A percentile compares a stretch with the other conserved stretches of the same genome.
phyloP scores from a whole-genome alignment of 208 protist genomes.

The Leptomonas pyrrhocoris region DNA sequence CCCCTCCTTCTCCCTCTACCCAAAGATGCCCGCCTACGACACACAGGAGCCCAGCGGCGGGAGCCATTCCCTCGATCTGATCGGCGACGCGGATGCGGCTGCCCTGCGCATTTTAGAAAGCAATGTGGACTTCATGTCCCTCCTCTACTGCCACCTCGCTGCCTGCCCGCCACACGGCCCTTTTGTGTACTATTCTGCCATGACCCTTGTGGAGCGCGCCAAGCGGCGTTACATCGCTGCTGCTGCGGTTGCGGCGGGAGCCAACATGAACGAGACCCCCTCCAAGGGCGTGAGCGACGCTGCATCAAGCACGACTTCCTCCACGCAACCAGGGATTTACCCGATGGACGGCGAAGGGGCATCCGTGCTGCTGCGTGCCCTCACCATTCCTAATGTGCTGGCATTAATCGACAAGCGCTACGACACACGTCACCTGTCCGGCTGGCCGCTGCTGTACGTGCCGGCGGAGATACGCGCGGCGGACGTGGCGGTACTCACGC shows the following conservation, averaged over 20 bases:
- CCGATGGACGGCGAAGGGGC: slow-evolving; percentile 15
- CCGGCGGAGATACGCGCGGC: slow-evolving; percentile 62
- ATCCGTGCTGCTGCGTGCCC: slow-evolving; percentile 23
- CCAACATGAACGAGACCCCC: background rate
- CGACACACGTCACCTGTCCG: slow-evolving; percentile 62
- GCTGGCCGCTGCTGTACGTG: slow-evolving; percentile 80
- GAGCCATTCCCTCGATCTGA: background rate
- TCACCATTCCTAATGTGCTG: slow-evolving; percentile 58
- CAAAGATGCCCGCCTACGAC: slow-evolving; percentile 5
- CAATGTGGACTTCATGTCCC: slow-evolving; percentile 68
- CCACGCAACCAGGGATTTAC: slow-evolving; percentile 2
- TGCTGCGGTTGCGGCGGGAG: background rate
- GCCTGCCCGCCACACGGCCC: slow-evolving; percentile 72
- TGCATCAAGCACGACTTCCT: background rate
- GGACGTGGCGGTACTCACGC: slow-evolving; percentile 57
- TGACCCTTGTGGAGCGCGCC: slow-evolving; percentile 73
- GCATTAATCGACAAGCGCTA: slow-evolving; percentile 67
- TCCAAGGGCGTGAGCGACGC: background rate
- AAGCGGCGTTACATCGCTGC: slow-evolving; percentile 22
- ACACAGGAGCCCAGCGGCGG: background rate
- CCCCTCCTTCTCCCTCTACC: slow-evolving; percentile 2
- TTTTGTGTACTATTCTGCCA: slow-evolving; percentile 68
- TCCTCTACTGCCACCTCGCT: slow-evolving; percentile 75
- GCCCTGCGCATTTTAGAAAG: slow-evolving; percentile 42
- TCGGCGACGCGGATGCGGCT: slow-evolving; percentile 13